These are phyloP conservation scores for Geosmithia morbida DNA, from an alignment of 2,329 filamentous ascomycete species.

Conservation along the genomic window DNA sequence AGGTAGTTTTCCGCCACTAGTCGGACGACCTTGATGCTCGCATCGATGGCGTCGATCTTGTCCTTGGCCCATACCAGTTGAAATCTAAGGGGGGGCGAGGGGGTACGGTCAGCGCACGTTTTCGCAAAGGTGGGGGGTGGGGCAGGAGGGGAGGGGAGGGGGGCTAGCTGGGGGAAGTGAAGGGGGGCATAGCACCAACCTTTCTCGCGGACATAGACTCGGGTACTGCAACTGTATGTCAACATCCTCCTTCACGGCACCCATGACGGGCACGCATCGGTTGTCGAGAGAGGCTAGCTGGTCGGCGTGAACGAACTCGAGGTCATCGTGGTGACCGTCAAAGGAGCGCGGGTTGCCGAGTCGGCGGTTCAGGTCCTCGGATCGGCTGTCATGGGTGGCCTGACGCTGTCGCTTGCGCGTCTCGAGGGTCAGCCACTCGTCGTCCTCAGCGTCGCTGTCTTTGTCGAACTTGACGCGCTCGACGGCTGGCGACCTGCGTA, in stretches of 20 bases:
- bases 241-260: slow-evolving; percentile 35
- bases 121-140: background rate
- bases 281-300: slow-evolving; percentile 37
- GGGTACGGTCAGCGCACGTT: slow-evolving; percentile 7
- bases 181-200: slow-evolving; percentile 37
- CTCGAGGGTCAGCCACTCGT: slow-evolving; percentile 35
- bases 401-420: slow-evolving; percentile 33
- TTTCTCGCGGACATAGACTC: slow-evolving; percentile 53
- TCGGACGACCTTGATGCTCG: slow-evolving; percentile 56
- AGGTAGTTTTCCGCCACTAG: slow-evolving; percentile 66
- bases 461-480: slow-evolving; percentile 35
- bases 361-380: slow-evolving; percentile 30
- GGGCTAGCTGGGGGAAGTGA: no score
- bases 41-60: slow-evolving; percentile 61
- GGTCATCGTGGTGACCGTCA: slow-evolving; percentile 21
- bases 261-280: slow-evolving; percentile 35
- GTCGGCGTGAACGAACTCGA: slow-evolving; percentile 42
- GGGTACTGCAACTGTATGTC: slow-evolving; percentile 72
- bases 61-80: slow-evolving; percentile 68
- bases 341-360: slow-evolving; percentile 31
- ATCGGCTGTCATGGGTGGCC: slow-evolving; percentile 21
- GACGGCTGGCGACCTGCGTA: slow-evolving; percentile 24
- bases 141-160: background rate
- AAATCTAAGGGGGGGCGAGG: slow-evolving; percentile 11
- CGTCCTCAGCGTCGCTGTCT: slow-evolving; percentile 34